Percentiles rank a stretch among this genome's conserved stretches.
These are phyloP conservation scores for Nicotiana noctiflora DNA, from an alignment of 257 asterid species.

Conservation along the genomic window DNA sequence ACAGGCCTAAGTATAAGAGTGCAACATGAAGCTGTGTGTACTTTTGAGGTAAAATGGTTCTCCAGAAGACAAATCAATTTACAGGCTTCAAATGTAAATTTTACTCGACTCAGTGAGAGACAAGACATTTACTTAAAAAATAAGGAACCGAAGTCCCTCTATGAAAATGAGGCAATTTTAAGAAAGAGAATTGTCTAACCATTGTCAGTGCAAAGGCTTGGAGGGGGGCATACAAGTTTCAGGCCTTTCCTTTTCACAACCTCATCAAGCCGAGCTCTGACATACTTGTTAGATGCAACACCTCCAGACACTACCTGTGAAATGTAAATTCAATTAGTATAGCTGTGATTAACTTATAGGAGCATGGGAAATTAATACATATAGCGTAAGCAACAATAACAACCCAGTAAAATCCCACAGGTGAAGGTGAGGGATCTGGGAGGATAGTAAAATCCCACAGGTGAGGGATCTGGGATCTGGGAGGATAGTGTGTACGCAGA, in stretches of 20 bases:
- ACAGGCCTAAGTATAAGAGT: not conserved
- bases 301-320: conserved; percentile 95
- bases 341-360: conserved; percentile 5
- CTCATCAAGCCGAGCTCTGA: conserved; percentile 56
- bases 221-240: conserved; percentile 92
- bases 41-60: not conserved
- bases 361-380: not conserved
- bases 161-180: not conserved
- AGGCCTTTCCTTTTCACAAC: conserved; percentile 57
- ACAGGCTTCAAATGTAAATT: not conserved
- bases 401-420: no score
- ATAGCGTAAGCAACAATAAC: no score
- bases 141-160: not conserved
- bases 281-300: conserved; percentile 86
- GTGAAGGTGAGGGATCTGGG: no score
- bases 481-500: no score
- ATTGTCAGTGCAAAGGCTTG: conserved; percentile 90
- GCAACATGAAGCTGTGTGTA: not conserved
- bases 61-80: not conserved
- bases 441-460: no score
- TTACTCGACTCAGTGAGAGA: not conserved
- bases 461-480: no score
- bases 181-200: conserved; percentile 33
- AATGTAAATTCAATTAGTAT: conserved; percentile 9
- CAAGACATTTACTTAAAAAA: not conserved